Percentiles rank a stretch among this genome's conserved stretches.
Evolutionary conservation across 495 filamentous ascomycete species (phyloP).

Genomic region (Penicillium bialowiezense): DNA sequence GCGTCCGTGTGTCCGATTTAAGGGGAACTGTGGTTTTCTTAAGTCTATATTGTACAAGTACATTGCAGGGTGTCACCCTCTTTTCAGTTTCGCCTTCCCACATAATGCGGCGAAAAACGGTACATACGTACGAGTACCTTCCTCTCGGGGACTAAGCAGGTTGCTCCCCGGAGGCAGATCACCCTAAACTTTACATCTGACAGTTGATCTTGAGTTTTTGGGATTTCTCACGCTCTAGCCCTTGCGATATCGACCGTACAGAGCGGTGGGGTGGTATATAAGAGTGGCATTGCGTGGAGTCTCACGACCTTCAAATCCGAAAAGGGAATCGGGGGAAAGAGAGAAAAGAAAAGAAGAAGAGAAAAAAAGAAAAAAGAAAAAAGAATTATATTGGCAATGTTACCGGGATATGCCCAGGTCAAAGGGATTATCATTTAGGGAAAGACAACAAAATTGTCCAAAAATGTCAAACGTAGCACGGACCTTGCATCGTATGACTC

Average conservation of each 20-base stretch:
- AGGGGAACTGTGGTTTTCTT: too few species aligned
- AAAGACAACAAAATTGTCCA: too few species aligned
- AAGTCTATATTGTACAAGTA: too few species aligned
- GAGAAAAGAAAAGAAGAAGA: neutral
- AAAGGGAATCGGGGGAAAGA: neutral
- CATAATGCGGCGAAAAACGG: neutral
- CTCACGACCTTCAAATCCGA: neutral
- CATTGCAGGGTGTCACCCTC: too few species aligned
- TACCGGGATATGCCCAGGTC: too few species aligned
- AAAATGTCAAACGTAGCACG: neutral
- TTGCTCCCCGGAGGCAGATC: conserved; percentile 10
- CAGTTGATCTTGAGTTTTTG: neutral
- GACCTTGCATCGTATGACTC: conserved; percentile 7
- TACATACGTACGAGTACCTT: neutral
- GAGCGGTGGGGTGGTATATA: neutral
- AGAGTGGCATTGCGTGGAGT: neutral
- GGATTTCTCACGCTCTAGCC: conserved; percentile 17
- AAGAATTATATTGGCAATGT: neutral
- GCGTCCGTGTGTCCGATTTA: neutral
- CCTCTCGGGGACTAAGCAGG: conserved; percentile 14
- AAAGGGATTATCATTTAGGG: too few species aligned
- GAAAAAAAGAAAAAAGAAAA: neutral
- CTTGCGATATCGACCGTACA: conserved; percentile 13
- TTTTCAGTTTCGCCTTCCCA: neutral
- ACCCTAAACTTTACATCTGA: neutral